Percentiles rank a stretch among this genome's conserved stretches.
phyloP scores from a whole-genome alignment of 345 rosid species.

The Arabidopsis thaliana region DNA sequence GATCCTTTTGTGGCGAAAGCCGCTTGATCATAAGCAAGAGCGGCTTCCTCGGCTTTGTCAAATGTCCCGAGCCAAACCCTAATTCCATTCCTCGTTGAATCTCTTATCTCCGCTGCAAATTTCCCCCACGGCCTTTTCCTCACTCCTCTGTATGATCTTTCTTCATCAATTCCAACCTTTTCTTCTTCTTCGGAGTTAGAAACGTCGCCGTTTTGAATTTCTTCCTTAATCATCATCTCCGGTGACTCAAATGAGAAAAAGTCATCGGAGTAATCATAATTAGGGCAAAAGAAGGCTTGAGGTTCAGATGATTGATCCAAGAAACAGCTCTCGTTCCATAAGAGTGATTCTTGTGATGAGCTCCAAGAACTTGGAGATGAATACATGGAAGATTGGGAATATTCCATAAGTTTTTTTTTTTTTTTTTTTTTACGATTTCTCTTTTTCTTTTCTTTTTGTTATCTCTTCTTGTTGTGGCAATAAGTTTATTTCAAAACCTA shows the following conservation, averaged over 20 bases:
- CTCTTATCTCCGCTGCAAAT: constrained; percentile 80
- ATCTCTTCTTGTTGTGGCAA: constrained; percentile 30
- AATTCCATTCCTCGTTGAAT: constrained; percentile 62
- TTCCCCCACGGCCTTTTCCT: constrained; percentile 83
- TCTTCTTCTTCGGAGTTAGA: constrained; percentile 47
- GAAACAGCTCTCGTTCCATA: constrained; percentile 51
- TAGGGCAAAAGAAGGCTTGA: constrained; percentile 48
- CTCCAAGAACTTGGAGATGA: constrained; percentile 47
- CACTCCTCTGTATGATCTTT: constrained; percentile 64
- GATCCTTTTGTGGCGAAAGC: constrained; percentile 67
- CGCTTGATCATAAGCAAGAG: constrained; percentile 80
- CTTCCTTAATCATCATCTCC: constrained; percentile 45
- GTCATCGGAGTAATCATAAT: constrained; percentile 52
- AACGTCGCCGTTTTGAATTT: constrained; percentile 35
- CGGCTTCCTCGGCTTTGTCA: constrained; percentile 73
- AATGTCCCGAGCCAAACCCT: constrained; percentile 87
- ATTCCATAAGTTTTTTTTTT: constrained; percentile 26
- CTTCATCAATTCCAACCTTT: constrained; percentile 45
- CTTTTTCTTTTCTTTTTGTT: background rate
- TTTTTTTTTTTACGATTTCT: background rate
- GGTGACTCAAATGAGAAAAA: constrained; percentile 47
- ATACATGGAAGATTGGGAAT: constrained; percentile 42
- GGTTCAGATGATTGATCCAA: constrained; percentile 37
- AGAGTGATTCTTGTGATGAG: constrained; percentile 51
- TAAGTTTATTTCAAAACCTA: constrained; percentile 36